Base-by-base conservation (phyloP, 306 rosid genomes). In the Cicer cuneatum region DNA sequence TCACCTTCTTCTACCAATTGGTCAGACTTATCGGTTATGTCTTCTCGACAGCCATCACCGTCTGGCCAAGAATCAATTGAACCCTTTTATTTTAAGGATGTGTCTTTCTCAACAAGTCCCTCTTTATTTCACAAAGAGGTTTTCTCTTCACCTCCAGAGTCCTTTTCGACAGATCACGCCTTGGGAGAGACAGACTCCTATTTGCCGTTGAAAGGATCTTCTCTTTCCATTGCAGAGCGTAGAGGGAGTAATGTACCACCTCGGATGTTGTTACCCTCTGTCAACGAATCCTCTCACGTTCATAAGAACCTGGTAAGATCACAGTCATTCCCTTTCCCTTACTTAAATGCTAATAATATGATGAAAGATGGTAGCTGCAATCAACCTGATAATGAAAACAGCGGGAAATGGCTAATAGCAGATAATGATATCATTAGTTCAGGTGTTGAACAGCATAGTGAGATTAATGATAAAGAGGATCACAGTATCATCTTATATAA, bases 1-100 rank as follows among this genome's bases (percentile, higher is more conserved):
- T 93, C 98, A 16, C 98, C 98, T 10, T 89, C 97, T 5, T 93
- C 98, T 24, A 88, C 96, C 43, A 91, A 89, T 64, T 93, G 94
- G 98, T 91, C 98, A 4, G 96, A 92, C 83, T 82, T 87, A 75
- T 92, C 96, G 3, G 85, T 64, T 61, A 10, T 87, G 69, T 88
- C 97, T 71, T 84, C 98, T 39, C 84, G 45, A 72, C 97, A 87
- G 80, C 92, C 93, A 72, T 89, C 96, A 12, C 98, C 98, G 46
- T 91, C 97, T 40, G 83, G 90, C 73, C 62, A 83, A 65, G 97
- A 87, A 46, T 79, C 90, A 42, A 51, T 82, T 18, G 93, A 91
- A 63, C 88, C 84, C 6, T 68, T 81, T 46, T 41, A 72, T 78
- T 74, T 48, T 33, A 88, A 76, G 81, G 86, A 85, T 68, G 57